Conservation (phyloP, 1,284 basidiomycete genomes). For the Xanthoconium separans region DNA sequence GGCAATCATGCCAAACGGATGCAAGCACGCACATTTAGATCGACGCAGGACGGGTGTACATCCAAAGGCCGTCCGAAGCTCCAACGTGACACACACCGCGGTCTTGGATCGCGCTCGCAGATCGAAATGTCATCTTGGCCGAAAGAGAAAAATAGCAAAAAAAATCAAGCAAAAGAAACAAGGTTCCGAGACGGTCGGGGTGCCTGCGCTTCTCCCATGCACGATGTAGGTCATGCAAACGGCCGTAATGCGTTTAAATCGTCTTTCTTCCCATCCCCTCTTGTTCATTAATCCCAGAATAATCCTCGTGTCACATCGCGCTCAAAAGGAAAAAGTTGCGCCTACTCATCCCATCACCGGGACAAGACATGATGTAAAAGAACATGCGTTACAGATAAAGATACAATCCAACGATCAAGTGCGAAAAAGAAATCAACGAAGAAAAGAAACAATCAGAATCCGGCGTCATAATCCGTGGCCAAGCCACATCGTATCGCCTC, state of each 20-base stretch:
- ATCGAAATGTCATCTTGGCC: conserved; percentile 1
- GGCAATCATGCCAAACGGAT: conserved; percentile 4
- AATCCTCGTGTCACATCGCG: conserved; percentile 13
- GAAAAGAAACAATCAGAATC: conserved; percentile 3
- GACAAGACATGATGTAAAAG: conserved; percentile 21
- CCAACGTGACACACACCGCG: not conserved
- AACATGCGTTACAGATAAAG: conserved; percentile 18
- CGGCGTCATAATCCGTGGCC: conserved; percentile 10
- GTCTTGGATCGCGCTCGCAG: conserved; percentile 4
- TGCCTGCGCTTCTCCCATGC: conserved; percentile 25
- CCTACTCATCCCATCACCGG: conserved; percentile 3
- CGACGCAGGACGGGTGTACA: conserved; percentile 2
- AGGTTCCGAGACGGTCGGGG: conserved; percentile 31
- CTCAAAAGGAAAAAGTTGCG: conserved; percentile 2
- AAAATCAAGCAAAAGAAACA: conserved; percentile 11
- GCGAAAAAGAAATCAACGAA: conserved; percentile 1
- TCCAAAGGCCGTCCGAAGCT: conserved; percentile 1
- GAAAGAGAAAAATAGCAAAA: not conserved
- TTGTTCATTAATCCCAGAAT: conserved; percentile 30
- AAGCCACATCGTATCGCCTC: conserved; percentile 13
- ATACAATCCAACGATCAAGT: not conserved
- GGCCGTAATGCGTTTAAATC: conserved; percentile 25
- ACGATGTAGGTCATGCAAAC: conserved; percentile 9
- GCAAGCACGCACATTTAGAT: conserved; percentile 8
- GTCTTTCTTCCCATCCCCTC: conserved; percentile 16